phyloP scores from a whole-genome alignment of 768 basidiomycete genomes.

The Panellus pusillus region DNA sequence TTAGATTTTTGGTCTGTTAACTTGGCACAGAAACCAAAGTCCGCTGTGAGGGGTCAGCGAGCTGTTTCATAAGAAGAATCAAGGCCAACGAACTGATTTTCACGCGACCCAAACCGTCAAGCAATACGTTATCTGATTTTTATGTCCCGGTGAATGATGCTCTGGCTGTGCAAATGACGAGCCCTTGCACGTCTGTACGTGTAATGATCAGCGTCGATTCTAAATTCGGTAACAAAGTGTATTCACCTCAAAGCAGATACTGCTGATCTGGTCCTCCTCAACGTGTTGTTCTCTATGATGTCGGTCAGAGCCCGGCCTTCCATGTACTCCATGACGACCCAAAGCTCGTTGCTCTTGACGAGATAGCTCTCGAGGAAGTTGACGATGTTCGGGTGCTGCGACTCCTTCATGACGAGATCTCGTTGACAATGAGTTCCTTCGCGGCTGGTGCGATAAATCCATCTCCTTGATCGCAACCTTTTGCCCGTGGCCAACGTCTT shows the following conservation, averaged over 20 bases:
- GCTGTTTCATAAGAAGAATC: background rate
- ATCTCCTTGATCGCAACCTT: constrained; percentile 99
- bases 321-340: constrained; percentile 99
- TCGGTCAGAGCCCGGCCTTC: constrained; percentile 97
- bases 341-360: constrained; percentile 83
- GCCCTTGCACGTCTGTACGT: constrained; percentile 86
- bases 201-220: background rate
- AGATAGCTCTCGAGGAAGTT: constrained; percentile 93
- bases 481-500: constrained; percentile 81
- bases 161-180: constrained; percentile 90
- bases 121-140: constrained; percentile 94
- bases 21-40: constrained; percentile 97
- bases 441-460: constrained; percentile 91
- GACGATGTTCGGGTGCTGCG: constrained; percentile 95
- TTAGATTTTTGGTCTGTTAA: constrained; percentile 96
- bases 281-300: constrained; percentile 94
- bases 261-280: constrained; percentile 94
- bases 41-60: constrained; percentile 52
- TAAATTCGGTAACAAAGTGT: background rate
- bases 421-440: constrained; percentile 98
- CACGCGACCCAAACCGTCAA: constrained; percentile 89
- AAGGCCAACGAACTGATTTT: constrained; percentile 83
- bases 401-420: constrained; percentile 99
- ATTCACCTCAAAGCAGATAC: constrained; percentile 87
- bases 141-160: constrained; percentile 96